Evolutionary conservation across 176 grass and related monocot species (phyloP), one percentile per base, ranked within the genome.

Genomic region (Raddia guianensis): DNA sequence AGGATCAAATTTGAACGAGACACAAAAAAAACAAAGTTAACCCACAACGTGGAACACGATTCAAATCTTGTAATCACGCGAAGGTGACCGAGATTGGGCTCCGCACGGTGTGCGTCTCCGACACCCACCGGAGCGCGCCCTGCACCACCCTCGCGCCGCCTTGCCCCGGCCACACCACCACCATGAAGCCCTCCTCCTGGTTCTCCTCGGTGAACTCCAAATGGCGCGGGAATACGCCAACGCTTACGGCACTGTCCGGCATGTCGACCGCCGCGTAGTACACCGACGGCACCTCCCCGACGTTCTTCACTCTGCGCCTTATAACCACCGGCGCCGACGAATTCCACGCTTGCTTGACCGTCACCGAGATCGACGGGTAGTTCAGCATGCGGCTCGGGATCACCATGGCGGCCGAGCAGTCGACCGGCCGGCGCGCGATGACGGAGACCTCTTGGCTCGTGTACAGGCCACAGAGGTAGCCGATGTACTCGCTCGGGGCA

Each of bases 381-480:
- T 92, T 92, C 7, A 92, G 83, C 16, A 42, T 10, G 50, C 5
- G 70, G 12, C 33, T 68, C 1, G 79, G 59, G 45, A 89, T 80
- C 76, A 57, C 55, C 46, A 2, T 18, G 37, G 76, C 44, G 45
- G 13, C 12, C 10, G 73, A 86, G 86, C 87, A 92, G 58, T 88
- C 59, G 0, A 86, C 64, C 0, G 12, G 12, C 1, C 44, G 34
- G 18, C 79, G 70, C 12, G 80, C 70, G 40, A 89, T 82, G 10
- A 89, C 16, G 5, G 75, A 78, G 6, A 92, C 87, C 21, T 89
- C n/a, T 57, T 46, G 33, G 63, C 45, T 55, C 33, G 47, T 66
- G 71, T 86, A 91, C 37, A 89, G 7, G 56, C 83, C 66, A 18
- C 89, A 94, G 43, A 94, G 89, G 61, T 66, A 89, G 77, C 65